Conservation (phyloP, 371 early-diverging fungal species). For the Lichtheimia corymbifera region DNA sequence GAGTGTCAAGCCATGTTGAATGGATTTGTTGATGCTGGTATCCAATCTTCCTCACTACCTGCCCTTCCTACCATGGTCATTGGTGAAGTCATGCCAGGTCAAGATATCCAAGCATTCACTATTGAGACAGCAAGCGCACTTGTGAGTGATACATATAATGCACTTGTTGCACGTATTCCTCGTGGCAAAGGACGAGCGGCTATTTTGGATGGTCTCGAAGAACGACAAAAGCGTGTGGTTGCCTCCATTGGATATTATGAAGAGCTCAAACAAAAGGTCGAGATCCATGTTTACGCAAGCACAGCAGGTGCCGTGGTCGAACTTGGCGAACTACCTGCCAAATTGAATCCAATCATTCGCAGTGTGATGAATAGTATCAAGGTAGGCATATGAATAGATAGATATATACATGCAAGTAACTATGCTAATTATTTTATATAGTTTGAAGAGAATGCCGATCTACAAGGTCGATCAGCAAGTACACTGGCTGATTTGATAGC, state of each 20-base stretch:
- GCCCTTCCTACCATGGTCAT: conserved; percentile 59
- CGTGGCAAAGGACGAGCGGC: conserved; percentile 42
- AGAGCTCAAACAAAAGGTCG: conserved; percentile 65
- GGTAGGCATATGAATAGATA: conserved; percentile 11
- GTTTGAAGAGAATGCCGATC: conserved; percentile 70
- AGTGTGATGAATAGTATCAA: conserved; percentile 90
- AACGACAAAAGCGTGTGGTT: conserved; percentile 67
- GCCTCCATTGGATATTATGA: conserved; percentile 68
- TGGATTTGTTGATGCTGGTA: conserved; percentile 59
- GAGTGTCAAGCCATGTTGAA: conserved; percentile 76
- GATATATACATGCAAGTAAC: not conserved
- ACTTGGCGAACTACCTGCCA: conserved; percentile 76
- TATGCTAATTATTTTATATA: conserved; percentile 8
- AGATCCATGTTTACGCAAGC: conserved; percentile 74
- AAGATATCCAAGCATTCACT: conserved; percentile 61
- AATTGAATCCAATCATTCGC: conserved; percentile 85
- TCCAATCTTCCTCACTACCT: conserved; percentile 51
- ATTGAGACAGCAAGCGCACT: conserved; percentile 61
- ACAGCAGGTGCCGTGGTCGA: conserved; percentile 84
- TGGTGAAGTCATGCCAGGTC: conserved; percentile 44
- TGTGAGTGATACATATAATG: conserved; percentile 54
- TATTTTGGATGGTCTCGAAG: conserved; percentile 42
- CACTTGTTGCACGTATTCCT: conserved; percentile 42
- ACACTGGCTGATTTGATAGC: conserved; percentile 58
- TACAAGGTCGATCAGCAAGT: conserved; percentile 67